Evolutionary conservation across 2,329 filamentous ascomycete genomes (phyloP), one percentile per base, ranked within the genome.

Genomic region (Penicillium aurantiogriseum): DNA sequence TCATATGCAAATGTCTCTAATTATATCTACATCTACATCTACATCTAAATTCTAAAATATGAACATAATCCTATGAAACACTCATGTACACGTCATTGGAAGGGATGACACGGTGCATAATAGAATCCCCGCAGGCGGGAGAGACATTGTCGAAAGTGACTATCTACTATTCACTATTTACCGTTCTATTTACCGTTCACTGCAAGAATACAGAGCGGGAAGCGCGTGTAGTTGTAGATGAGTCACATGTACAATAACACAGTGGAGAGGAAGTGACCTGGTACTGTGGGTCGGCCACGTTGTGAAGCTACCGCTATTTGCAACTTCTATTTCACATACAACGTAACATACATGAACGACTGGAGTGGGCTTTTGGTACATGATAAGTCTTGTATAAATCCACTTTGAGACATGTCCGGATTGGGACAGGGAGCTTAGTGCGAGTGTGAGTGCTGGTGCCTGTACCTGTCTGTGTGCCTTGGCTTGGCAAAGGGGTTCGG

Each of bases 241-340:
- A 53, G 51, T 53, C 51, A 53, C 42, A 52, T 35, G 38, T 25
- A 44, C 21, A 44, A 19, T 11, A 7, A 17, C 13, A 47, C 13
- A 21, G 19, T 43, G 27, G 25, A 43, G 35, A 50, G 33, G 17
- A n/a, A 17, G n/a, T 51, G 44, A 43, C 29, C 17, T 33, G 35
- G 10, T 33, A n/a, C 5, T 17, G 52, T 56, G 53, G 53, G 31
- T 43, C 53, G 27, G 47, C 52, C 52, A 55, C 52, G 52, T 55
- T 50, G 45, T 36, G 46, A 51, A 29, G 39, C 21, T 38, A 51
- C 53, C 46, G 53, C 53, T n/a, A 56, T 56, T 56, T 51, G 36
- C 29, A 4, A 17, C 7, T 29, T 43, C 13, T 10, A 29, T 19
- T 25, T 45, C 31, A 15, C 29, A 11, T 31, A n/a, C 9, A 25